Conservation (phyloP, 371 early-diverging fungal species). For the Vairimorpha necatrix region DNA sequence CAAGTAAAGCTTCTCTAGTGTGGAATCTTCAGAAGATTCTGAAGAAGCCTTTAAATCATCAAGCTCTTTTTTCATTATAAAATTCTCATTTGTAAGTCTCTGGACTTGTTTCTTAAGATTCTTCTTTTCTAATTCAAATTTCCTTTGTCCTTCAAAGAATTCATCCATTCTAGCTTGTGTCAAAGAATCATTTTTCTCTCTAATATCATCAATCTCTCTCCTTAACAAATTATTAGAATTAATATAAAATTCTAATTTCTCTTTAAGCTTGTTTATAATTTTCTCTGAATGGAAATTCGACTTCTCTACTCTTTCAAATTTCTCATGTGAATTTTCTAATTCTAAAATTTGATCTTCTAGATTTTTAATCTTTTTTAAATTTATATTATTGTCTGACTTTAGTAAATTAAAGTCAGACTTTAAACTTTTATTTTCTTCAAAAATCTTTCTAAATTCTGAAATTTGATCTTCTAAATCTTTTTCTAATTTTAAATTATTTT, state of each 20-base stretch:
- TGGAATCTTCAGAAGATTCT: slow-evolving; percentile 27
- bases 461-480: slow-evolving; percentile 29
- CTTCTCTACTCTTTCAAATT: background rate
- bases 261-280: slow-evolving; percentile 20
- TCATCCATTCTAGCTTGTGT: slow-evolving; percentile 51
- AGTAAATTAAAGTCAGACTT: background rate
- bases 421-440: background rate
- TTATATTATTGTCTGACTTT: background rate
- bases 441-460: background rate
- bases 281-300: slow-evolving; percentile 10
- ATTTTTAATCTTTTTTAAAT: background rate
- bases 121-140: slow-evolving; percentile 36
- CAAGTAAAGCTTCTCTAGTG: slow-evolving; percentile 17
- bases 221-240: slow-evolving; percentile 67
- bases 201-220: slow-evolving; percentile 63
- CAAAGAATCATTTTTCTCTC: slow-evolving; percentile 42
- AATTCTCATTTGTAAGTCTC: slow-evolving; percentile 36
- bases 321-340: background rate
- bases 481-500: slow-evolving; percentile 68
- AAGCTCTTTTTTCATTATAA: slow-evolving; percentile 22
- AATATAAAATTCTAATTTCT: slow-evolving; percentile 60
- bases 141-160: slow-evolving; percentile 44
- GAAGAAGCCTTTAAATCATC: background rate
- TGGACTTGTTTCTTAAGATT: slow-evolving; percentile 34
- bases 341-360: slow-evolving; percentile 17